Evolutionary conservation across 1,284 basidiomycete species (phyloP).

Genomic region (Fomitopsis schrenkii): DNA sequence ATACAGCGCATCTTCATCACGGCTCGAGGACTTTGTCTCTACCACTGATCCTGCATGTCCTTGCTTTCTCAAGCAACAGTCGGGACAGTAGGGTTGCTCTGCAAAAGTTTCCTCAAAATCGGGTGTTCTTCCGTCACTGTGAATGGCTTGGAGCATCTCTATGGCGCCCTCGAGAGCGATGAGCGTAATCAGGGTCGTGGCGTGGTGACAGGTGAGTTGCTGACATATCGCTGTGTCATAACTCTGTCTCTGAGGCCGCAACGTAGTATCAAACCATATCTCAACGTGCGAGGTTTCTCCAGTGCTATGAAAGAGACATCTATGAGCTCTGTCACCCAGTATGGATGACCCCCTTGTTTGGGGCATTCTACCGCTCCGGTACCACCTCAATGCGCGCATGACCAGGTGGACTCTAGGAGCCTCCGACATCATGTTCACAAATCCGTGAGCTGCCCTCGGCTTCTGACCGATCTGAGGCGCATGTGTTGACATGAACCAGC

Average conservation of each 20-base stretch:
- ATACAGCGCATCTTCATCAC: no score
- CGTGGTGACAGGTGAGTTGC: constrained; percentile 70
- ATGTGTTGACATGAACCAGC: constrained; percentile 26
- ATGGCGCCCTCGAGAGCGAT: constrained; percentile 54
- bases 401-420: constrained; percentile 88
- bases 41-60: neutral
- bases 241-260: neutral
- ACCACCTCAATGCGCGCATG: constrained; percentile 55
- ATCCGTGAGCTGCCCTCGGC: constrained; percentile 52
- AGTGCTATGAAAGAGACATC: neutral
- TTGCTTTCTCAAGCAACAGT: constrained; percentile 48
- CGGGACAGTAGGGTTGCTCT: constrained; percentile 61
- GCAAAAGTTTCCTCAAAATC: constrained; percentile 71
- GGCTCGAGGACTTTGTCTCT: no score
- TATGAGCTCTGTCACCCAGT: constrained; percentile 30
- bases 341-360: constrained; percentile 80
- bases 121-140: constrained; percentile 63
- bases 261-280: constrained; percentile 85
- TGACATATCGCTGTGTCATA: neutral
- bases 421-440: constrained; percentile 95
- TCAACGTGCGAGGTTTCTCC: constrained; percentile 63
- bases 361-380: constrained; percentile 71
- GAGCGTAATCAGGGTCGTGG: constrained; percentile 54
- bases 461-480: constrained; percentile 1
- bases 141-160: constrained; percentile 61